Evolutionary conservation across 805 yeast genomes (phyloP).

Genomic region (Jamesozyma gamospora): DNA sequence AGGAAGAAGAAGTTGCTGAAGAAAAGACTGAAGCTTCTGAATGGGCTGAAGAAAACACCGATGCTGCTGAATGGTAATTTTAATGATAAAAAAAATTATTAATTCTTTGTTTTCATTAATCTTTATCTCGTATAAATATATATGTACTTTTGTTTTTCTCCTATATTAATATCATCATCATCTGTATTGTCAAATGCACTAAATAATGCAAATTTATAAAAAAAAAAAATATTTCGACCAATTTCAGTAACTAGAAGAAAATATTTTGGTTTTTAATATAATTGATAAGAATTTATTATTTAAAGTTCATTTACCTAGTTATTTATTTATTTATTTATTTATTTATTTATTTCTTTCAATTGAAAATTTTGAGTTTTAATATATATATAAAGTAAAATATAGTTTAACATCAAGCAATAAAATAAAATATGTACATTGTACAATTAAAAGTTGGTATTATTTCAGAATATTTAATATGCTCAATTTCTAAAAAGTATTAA

Average conservation of each 20-base stretch:
- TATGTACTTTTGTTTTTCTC: slow-evolving; percentile 4
- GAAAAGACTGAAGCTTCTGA: slow-evolving; percentile 55
- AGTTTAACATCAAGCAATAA: no score
- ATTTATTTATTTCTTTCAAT: no score
- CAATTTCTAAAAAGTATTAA: no score
- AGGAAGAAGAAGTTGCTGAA: slow-evolving; percentile 64
- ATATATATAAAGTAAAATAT: no score
- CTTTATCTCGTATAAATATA: slow-evolving; percentile 4
- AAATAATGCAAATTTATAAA: slow-evolving; percentile 2
- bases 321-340: no score
- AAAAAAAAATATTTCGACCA: background rate
- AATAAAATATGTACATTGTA: no score
- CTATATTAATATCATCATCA: slow-evolving; percentile 5
- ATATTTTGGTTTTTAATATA: no score
- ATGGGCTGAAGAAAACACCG: slow-evolving; percentile 44
- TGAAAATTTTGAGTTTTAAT: no score
- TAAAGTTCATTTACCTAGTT: no score
- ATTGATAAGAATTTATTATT: no score
- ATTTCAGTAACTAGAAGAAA: no score
- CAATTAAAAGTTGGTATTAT: no score
- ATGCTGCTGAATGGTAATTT: slow-evolving; percentile 32
- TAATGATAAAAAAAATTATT: slow-evolving; percentile 26
- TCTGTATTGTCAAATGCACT: slow-evolving; percentile 5
- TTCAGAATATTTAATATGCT: background rate
- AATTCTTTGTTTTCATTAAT: slow-evolving; percentile 1